A percentile compares a stretch with the other conserved stretches of the same genome.
phyloP scores from a whole-genome alignment of 129 eudicot species.

The Saposhnikovia divaricata region DNA sequence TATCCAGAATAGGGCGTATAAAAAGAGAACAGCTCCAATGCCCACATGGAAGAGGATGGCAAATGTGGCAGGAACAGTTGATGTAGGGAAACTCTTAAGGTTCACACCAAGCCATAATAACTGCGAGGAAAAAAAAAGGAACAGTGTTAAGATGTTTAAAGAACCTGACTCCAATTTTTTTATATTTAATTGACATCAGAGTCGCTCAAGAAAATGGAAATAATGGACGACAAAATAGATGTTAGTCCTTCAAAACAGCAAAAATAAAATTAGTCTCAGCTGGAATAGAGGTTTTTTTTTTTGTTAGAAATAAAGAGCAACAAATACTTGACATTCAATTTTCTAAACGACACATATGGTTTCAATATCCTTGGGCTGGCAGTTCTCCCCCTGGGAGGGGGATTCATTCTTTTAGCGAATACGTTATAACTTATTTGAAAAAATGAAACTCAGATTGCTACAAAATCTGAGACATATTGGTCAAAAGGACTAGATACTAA shows the following conservation, averaged over 20 bases:
- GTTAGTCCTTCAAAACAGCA: neutral
- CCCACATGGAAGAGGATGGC: conserved; percentile 73
- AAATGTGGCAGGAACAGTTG: conserved; percentile 61
- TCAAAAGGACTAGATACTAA: conserved; percentile 17
- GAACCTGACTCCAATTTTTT: neutral
- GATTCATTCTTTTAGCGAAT: neutral
- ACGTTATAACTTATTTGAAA: neutral
- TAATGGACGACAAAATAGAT: neutral
- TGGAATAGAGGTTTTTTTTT: neutral
- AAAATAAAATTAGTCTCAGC: neutral
- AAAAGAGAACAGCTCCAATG: conserved; percentile 76
- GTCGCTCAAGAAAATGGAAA: neutral
- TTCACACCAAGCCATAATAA: conserved; percentile 65
- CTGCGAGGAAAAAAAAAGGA: conserved; percentile 22
- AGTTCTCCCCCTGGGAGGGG: no score
- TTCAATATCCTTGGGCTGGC: no score
- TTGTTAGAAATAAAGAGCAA: neutral
- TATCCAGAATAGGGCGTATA: conserved; percentile 76
- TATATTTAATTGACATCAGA: neutral
- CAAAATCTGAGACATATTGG: neutral
- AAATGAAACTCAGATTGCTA: neutral
- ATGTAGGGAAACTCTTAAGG: conserved; percentile 72
- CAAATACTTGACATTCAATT: neutral
- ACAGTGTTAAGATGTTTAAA: neutral
- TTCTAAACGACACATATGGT: neutral